Evolutionary conservation across 306 rosid genomes (phyloP).

Genomic region (Acacia melanoxylon): DNA sequence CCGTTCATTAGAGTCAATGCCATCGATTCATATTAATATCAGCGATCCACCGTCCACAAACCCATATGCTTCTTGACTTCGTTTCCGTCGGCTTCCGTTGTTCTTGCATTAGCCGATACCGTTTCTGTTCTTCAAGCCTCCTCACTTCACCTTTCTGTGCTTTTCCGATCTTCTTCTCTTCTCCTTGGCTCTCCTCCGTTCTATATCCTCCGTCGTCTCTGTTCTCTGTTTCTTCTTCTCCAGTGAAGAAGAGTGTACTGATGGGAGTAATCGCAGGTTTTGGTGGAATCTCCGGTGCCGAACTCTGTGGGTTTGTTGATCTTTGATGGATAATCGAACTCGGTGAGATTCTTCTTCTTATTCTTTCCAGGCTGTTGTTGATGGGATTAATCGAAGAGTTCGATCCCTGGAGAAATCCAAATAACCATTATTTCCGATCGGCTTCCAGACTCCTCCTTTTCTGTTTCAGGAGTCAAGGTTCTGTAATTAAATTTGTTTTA

Average conservation of each 20-base stretch:
- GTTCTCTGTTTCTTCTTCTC: neutral
- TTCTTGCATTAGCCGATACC: neutral
- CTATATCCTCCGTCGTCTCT: neutral
- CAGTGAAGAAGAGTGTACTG: neutral
- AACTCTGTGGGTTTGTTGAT: neutral
- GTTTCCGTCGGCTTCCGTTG: neutral
- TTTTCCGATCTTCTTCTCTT: neutral
- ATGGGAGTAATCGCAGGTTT: neutral
- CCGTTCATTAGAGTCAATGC: neutral
- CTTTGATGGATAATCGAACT: neutral
- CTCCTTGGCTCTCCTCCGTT: neutral
- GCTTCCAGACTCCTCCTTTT: conserved; percentile 9
- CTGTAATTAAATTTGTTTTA: conserved; percentile 3
- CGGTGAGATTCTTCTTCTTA: neutral
- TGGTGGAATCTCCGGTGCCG: neutral
- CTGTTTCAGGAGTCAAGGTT: conserved; percentile 18
- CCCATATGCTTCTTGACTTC: neutral
- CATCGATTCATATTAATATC: neutral
- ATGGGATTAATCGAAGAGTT: conserved; percentile 23
- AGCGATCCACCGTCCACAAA: neutral
- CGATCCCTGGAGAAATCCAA: conserved; percentile 14
- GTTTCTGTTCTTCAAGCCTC: neutral
- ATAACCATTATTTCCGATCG: conserved; percentile 12
- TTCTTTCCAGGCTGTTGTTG: conserved; percentile 10
- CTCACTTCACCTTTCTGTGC: neutral